Conservation (phyloP, 257 asterid genomes). For the Primulina tabacum region DNA sequence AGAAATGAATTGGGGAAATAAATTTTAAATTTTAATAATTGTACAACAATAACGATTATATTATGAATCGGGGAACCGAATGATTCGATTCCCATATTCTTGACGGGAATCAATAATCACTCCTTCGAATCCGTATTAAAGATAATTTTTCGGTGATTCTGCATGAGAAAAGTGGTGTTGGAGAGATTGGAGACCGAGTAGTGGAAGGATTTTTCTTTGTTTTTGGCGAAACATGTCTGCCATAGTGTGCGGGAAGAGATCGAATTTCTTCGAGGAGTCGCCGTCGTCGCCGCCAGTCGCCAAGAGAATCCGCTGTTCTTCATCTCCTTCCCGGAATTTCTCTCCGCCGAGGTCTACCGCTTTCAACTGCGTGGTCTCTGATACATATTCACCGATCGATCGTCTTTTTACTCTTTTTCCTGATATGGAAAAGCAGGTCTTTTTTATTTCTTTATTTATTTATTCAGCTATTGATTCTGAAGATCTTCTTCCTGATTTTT, state of each 20-base stretch:
- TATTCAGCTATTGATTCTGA: neutral
- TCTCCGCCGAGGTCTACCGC: constrained; percentile 60
- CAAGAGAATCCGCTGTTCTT: constrained; percentile 82
- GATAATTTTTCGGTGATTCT: constrained; percentile 23
- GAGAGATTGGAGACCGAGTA: constrained; percentile 39
- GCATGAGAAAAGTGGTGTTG: constrained; percentile 44
- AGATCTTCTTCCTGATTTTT: neutral
- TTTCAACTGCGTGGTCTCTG: constrained; percentile 31
- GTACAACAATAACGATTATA: too few relatives aligned
- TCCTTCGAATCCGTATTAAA: neutral
- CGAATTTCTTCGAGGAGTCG: constrained; percentile 87
- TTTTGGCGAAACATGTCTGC: constrained; percentile 90
- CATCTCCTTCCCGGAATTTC: constrained; percentile 53
- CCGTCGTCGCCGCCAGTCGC: constrained; percentile 83
- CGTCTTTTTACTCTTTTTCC: constrained; percentile 69
- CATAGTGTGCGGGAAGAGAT: constrained; percentile 97
- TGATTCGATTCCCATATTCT: too few relatives aligned
- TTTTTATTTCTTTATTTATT: neutral
- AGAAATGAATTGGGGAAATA: too few relatives aligned
- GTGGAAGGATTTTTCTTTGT: constrained; percentile 30
- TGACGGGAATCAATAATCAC: neutral
- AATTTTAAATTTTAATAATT: too few relatives aligned
- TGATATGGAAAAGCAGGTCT: constrained; percentile 91
- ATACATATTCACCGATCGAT: constrained; percentile 43
- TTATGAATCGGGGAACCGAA: too few relatives aligned